A percentile compares a stretch with the other conserved stretches of the same genome.
Evolutionary conservation across 805 yeast genomes (phyloP).

Genomic region (Tetrapisispora taiwanensis): DNA sequence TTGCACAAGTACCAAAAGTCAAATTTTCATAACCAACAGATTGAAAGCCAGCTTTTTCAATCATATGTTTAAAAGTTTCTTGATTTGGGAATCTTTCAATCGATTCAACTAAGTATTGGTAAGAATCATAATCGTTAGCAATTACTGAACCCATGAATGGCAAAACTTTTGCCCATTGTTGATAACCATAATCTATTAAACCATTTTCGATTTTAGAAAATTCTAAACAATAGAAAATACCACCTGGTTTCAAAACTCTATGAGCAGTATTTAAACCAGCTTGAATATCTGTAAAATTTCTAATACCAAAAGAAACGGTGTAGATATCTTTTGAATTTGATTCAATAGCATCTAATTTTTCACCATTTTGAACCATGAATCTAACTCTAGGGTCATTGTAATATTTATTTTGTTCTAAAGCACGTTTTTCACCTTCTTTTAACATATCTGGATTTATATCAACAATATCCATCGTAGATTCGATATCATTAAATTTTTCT

Average conservation of each 20-base stretch:
- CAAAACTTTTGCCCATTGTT: slow-evolving; percentile 75
- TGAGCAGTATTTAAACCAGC: slow-evolving; percentile 92
- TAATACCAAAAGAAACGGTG: slow-evolving; percentile 94
- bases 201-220: slow-evolving; percentile 86
- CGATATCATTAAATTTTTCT: slow-evolving; percentile 58
- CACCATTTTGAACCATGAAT: slow-evolving; percentile 89
- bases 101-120: slow-evolving; percentile 92
- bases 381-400: slow-evolving; percentile 46
- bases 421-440: slow-evolving; percentile 79
- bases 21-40: slow-evolving; percentile 88
- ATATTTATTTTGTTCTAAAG: slow-evolving; percentile 48
- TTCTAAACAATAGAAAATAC: slow-evolving; percentile 92
- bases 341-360: slow-evolving; percentile 69
- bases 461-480: slow-evolving; percentile 77
- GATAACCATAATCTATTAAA: slow-evolving; percentile 63
- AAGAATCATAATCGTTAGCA: slow-evolving; percentile 92
- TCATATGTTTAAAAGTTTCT: slow-evolving; percentile 84
- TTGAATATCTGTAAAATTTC: slow-evolving; percentile 92
- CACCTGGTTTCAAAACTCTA: slow-evolving; percentile 93
- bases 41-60: slow-evolving; percentile 91
- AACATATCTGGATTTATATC: slow-evolving; percentile 97
- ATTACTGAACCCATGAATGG: slow-evolving; percentile 94
- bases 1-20: slow-evolving; percentile 91
- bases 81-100: slow-evolving; percentile 87
- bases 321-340: slow-evolving; percentile 88